phyloP scores from a whole-genome alignment of 139 green algal species.

The Tetraselmis chui region DNA sequence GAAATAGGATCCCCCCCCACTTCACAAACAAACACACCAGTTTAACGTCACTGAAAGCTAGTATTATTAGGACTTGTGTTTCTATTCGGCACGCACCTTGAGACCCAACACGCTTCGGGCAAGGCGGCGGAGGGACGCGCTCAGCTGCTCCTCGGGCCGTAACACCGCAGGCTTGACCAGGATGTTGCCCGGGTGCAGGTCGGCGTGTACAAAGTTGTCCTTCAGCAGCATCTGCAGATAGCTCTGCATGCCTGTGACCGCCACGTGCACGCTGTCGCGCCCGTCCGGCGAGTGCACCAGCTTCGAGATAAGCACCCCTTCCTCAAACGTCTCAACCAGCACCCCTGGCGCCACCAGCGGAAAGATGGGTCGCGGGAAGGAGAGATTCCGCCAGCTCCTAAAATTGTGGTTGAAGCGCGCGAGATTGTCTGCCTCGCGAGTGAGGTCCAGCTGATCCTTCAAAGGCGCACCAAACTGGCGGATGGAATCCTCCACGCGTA shows the following conservation, averaged over 20 bases:
- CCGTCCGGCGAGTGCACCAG: slow-evolving; percentile 7
- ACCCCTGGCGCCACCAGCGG: slow-evolving; percentile 72
- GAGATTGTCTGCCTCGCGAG: slow-evolving; percentile 63
- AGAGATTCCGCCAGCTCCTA: slow-evolving; percentile 38
- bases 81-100: too few species aligned
- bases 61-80: too few species aligned
- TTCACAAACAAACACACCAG: too few species aligned
- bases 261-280: slow-evolving; percentile 17
- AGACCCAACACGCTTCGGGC: background rate
- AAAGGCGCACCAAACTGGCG: slow-evolving; percentile 88
- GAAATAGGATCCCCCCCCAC: too few species aligned
- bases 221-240: slow-evolving; percentile 90
- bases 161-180: slow-evolving; percentile 39
- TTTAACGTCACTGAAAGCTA: too few species aligned
- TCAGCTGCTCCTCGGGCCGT: background rate
- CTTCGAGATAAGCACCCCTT: slow-evolving; percentile 56
- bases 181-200: slow-evolving; percentile 90
- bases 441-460: slow-evolving; percentile 84
- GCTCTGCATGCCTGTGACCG: slow-evolving; percentile 57
- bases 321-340: slow-evolving; percentile 91
- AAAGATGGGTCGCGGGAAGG: slow-evolving; percentile 38
- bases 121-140: background rate
- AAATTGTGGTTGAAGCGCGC: slow-evolving; percentile 75
- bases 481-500: slow-evolving; percentile 77
- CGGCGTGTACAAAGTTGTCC: slow-evolving; percentile 91